Evolutionary conservation across 225 moss, liverwort and hornwort genomes (phyloP).

Genomic region (Straminergon stramineum): DNA sequence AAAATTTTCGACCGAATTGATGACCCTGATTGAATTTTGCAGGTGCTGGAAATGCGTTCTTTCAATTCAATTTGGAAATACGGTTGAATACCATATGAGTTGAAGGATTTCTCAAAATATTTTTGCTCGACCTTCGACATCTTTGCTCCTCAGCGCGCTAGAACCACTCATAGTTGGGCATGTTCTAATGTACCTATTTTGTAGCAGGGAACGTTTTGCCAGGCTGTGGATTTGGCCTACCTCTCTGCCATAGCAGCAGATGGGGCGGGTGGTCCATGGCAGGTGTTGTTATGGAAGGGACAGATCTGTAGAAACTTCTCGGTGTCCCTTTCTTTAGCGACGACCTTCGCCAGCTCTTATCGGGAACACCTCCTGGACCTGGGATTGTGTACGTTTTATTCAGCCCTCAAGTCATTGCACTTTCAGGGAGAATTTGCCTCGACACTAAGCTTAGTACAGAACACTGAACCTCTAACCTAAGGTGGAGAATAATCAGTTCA

Average conservation of each 20-base stretch:
- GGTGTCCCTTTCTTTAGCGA: neutral
- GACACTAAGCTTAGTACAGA: neutral
- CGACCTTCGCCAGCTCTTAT: neutral
- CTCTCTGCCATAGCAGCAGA: neutral
- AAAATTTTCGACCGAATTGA: neutral
- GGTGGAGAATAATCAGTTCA: neutral
- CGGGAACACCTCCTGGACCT: neutral
- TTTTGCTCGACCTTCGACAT: neutral
- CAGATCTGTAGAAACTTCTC: neutral
- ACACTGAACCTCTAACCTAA: neutral
- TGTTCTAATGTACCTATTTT: neutral
- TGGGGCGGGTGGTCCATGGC: neutral
- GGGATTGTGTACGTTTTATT: neutral
- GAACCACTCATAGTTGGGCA: neutral
- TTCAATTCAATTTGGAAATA: neutral
- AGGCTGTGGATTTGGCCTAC: neutral
- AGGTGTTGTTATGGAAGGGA: neutral
- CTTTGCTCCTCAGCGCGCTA: neutral
- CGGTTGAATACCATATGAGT: neutral
- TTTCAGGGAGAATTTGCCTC: neutral
- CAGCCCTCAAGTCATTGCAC: neutral
- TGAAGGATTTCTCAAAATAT: neutral
- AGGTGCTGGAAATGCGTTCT: neutral
- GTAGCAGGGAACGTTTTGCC: neutral
- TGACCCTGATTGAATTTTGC: neutral